Conservation (phyloP, 2,329 filamentous ascomycete species). For the Torrubiella hemipterigena region DNA sequence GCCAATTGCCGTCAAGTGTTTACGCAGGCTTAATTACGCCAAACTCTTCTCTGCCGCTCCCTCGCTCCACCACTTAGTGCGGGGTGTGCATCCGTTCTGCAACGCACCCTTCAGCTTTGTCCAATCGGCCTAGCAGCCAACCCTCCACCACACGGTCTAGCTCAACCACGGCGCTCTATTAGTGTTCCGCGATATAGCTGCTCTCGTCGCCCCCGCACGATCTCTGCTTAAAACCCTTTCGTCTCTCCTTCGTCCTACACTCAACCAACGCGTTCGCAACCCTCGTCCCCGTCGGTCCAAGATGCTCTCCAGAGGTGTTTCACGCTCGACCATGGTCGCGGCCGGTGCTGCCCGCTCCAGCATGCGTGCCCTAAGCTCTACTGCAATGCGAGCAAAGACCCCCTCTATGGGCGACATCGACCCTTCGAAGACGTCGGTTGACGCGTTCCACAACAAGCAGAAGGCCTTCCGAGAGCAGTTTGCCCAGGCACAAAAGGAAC, state of each 20-base stretch:
- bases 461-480: slow-evolving; percentile 77
- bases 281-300: no score
- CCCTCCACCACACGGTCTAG: neutral
- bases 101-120: slow-evolving; percentile 6
- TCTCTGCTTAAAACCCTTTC: no score
- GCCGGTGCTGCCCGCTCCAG: slow-evolving; percentile 31
- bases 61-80: slow-evolving; percentile 9
- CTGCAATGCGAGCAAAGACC: slow-evolving; percentile 32
- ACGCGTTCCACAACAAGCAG: slow-evolving; percentile 72
- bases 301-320: slow-evolving; percentile 41
- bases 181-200: no score
- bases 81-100: slow-evolving; percentile 12
- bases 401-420: slow-evolving; percentile 82
- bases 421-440: slow-evolving; percentile 49
- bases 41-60: slow-evolving; percentile 1
- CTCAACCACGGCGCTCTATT: neutral
- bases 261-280: slow-evolving; percentile 23
- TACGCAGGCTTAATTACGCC: neutral
- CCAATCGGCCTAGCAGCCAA: neutral
- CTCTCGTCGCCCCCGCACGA: no score
- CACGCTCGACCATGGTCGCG: slow-evolving; percentile 28
- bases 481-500: slow-evolving; percentile 64
- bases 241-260: slow-evolving; percentile 5
- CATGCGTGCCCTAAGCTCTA: slow-evolving; percentile 46
- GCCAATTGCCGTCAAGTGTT: no score